A percentile compares a stretch with the other conserved stretches of the same genome.
phyloP scores from a whole-genome alignment of 2,329 filamentous ascomycete genomes.

The Monilinia fructigena region DNA sequence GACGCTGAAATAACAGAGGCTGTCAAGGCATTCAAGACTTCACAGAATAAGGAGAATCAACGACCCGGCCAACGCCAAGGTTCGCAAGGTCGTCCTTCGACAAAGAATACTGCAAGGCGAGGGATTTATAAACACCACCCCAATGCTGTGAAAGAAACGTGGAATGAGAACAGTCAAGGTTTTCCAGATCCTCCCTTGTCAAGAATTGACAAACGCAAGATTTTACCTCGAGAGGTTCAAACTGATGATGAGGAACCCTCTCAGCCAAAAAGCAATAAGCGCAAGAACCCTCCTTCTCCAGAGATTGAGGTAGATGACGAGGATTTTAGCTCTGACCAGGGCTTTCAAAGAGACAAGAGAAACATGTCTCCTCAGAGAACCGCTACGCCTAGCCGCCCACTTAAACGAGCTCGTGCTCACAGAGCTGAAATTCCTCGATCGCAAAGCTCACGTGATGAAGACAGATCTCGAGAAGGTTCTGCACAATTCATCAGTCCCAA shows the following conservation, averaged over 20 bases:
- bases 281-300: not conserved
- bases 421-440: not conserved
- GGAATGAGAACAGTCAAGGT: conserved; percentile 17
- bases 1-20: not conserved
- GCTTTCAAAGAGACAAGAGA: conserved; percentile 32
- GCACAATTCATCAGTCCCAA: not conserved
- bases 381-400: not conserved
- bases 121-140: conserved; percentile 1
- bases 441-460: not conserved
- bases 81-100: not conserved
- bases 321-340: conserved; percentile 29
- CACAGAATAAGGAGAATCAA: conserved; percentile 39
- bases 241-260: not conserved
- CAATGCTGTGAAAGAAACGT: not conserved
- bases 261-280: conserved; percentile 1
- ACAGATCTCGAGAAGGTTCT: not conserved
- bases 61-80: conserved; percentile 4
- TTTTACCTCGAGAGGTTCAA: not conserved
- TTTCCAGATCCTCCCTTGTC: not conserved
- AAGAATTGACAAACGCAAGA: conserved; percentile 22
- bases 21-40: conserved; percentile 25
- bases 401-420: not conserved
- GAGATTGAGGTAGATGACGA: not conserved
- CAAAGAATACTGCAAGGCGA: not conserved
- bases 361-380: conserved; percentile 25